phyloP scores from a whole-genome alignment of 108 stramenopile species.

The Conticribra guillardii region DNA sequence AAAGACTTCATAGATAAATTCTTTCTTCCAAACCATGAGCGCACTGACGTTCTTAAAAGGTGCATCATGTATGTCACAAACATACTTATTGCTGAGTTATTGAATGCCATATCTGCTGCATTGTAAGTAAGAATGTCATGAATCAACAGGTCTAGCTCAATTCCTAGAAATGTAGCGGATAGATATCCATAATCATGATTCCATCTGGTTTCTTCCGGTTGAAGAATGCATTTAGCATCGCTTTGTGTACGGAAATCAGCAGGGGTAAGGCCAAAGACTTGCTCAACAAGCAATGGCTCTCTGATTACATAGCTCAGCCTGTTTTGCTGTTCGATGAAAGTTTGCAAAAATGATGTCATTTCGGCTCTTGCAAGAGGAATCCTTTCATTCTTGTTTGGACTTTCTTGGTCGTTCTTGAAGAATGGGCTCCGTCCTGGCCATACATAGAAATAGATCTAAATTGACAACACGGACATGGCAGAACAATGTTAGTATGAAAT shows the following conservation, averaged over 20 bases:
- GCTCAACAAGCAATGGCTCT: constrained; percentile 32
- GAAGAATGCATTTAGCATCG: constrained; percentile 60
- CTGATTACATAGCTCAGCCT: constrained; percentile 33
- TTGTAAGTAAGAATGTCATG: constrained; percentile 75
- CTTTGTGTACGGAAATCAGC: constrained; percentile 42
- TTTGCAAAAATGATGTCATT: constrained; percentile 21
- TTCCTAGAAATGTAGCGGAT: constrained; percentile 59
- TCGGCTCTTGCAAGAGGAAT: constrained; percentile 25
- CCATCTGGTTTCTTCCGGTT: constrained; percentile 49
- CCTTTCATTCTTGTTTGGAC: constrained; percentile 11
- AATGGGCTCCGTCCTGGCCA: constrained; percentile 2
- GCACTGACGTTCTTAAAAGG: constrained; percentile 27
- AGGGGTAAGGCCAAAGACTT: constrained; percentile 47
- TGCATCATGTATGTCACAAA: constrained; percentile 66
- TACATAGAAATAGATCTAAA: constrained; percentile 44
- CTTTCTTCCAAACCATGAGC: constrained; percentile 48
- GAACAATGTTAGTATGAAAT: neutral
- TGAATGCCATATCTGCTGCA: constrained; percentile 60
- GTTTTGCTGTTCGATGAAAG: constrained; percentile 35
- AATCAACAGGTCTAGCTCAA: constrained; percentile 63
- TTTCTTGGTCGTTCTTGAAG: neutral
- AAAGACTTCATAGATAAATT: constrained; percentile 66
- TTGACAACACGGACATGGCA: neutral
- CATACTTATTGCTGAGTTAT: constrained; percentile 47
- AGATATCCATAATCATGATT: constrained; percentile 48